phyloP scores from a whole-genome alignment of 2,329 filamentous ascomycete genomes.

The Xylaria sp. region DNA sequence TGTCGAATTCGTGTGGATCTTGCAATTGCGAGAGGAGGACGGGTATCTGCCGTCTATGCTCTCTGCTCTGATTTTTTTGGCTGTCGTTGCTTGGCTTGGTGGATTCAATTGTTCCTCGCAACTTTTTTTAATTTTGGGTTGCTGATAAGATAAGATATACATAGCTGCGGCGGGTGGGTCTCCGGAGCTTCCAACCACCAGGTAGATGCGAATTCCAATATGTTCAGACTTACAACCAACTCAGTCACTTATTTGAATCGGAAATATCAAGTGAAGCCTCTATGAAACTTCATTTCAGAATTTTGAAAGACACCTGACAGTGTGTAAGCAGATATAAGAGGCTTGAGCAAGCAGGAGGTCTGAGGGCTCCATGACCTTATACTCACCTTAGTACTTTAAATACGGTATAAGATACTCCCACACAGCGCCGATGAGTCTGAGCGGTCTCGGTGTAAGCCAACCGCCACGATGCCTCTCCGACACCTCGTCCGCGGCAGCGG shows the following conservation, averaged over 20 bases:
- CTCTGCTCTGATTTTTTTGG: background rate
- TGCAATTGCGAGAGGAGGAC: background rate
- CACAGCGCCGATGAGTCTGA: background rate
- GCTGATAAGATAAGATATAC: slow-evolving; percentile 29
- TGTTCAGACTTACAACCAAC: too few species aligned
- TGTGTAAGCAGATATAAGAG: too few species aligned
- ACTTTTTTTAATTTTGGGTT: slow-evolving; percentile 29
- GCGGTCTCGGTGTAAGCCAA: slow-evolving; percentile 1
- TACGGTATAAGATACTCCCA: slow-evolving; percentile 4
- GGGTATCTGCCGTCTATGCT: slow-evolving; percentile 2
- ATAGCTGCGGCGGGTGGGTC: slow-evolving; percentile 11
- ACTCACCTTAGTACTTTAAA: too few species aligned
- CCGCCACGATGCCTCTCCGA: slow-evolving; percentile 3
- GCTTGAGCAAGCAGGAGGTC: too few species aligned
- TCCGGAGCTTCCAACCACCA: background rate
- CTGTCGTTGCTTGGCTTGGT: background rate
- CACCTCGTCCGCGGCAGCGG: slow-evolving; percentile 14
- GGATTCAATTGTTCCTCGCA: slow-evolving; percentile 6
- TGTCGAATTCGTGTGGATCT: background rate
- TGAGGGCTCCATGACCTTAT: too few species aligned
- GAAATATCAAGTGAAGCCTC: background rate
- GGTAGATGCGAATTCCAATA: background rate
- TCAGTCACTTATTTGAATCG: background rate
- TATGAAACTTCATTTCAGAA: too few species aligned
- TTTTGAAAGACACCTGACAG: too few species aligned